Base-by-base conservation (phyloP, 495 filamentous ascomycete species). In the Tuber melanosporum region DNA sequence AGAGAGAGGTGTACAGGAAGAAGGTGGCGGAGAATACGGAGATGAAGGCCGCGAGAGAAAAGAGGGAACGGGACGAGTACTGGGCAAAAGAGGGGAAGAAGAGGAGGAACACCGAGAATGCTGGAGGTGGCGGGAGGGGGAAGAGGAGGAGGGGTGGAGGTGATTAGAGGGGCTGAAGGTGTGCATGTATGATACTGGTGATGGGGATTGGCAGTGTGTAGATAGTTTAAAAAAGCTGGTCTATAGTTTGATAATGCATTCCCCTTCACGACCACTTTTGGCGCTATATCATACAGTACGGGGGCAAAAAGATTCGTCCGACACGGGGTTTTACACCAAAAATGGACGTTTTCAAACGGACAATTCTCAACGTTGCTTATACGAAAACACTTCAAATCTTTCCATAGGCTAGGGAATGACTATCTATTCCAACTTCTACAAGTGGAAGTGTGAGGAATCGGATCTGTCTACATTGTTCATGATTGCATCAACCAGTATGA, bases 61-160 rank as follows among this genome's bases (percentile, higher is more conserved):
- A 93, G 88, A 90, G 90, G 83, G 95, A 99, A 86, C 91, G 89
- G 83, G 90, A 97, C 80, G 95, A 96, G 80, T 99, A 91, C 85
- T 99, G 95, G 95, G 87, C 90, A 78, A 90, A 89, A 77, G 96
- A 98, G 86, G 96, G 95, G n/a, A 93, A 91, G 89, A 99, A 99
- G 88, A 89, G 95, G 82, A 93, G 91, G 84, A 86, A 87, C 26
- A 86, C 87, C 26, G 89, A 89, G 26, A 89, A 86, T 32, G 92
- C 89, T 72, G 91, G 89, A 62, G 89, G 87, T 57, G 89, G 89
- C n/a, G 90, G 91, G 42, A 93, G 93, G 85, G 90, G 78, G 8
- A 81, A 81, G 69, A 81, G 79, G 46, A 81, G 79, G n/a, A 81
- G 43, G 72, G 74, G 78, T 26, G 74, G 77, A 41, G 78, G 71